Evolutionary conservation across 1,284 basidiomycete genomes (phyloP).

Genomic region (Takashimella tepidaria): DNA sequence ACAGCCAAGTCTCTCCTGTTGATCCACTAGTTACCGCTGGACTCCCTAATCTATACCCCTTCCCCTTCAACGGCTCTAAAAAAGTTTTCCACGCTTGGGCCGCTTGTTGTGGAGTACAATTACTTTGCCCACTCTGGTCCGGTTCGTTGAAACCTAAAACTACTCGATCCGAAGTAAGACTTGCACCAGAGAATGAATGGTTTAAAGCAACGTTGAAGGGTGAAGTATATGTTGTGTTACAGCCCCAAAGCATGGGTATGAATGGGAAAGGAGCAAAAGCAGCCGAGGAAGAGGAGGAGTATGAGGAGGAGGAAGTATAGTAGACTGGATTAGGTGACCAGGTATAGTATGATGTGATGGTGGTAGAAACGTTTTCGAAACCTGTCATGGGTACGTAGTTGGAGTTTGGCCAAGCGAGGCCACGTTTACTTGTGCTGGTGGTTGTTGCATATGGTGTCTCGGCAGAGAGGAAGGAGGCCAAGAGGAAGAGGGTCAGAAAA

Average conservation of each 20-base stretch:
- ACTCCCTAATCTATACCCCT: conserved; percentile 47
- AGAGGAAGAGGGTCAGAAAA: not conserved
- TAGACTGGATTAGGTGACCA: conserved; percentile 22
- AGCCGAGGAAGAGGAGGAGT: no score
- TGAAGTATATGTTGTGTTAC: conserved; percentile 14
- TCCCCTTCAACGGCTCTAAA: conserved; percentile 30
- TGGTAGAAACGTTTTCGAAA: conserved; percentile 17
- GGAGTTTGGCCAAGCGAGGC: conserved; percentile 26
- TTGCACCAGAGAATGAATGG: conserved; percentile 14
- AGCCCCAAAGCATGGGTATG: conserved; percentile 38
- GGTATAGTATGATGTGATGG: conserved; percentile 30
- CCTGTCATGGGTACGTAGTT: conserved; percentile 25
- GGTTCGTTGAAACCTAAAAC: conserved; percentile 37
- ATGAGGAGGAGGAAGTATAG: conserved; percentile 1
- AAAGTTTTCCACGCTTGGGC: conserved; percentile 22
- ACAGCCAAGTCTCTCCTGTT: conserved; percentile 49
- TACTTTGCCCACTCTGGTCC: conserved; percentile 20
- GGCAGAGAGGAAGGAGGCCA: not conserved
- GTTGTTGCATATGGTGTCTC: no score
- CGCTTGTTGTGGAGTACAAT: conserved; percentile 23
- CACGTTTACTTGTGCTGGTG: conserved; percentile 7
- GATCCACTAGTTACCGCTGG: conserved; percentile 50
- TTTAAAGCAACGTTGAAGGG: conserved; percentile 19
- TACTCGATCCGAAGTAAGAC: conserved; percentile 13
- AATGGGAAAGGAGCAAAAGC: conserved; percentile 29